These are phyloP conservation scores for Cladobotryum mycophilum DNA, from an alignment of 2,329 filamentous ascomycete species.

Conservation along the genomic window DNA sequence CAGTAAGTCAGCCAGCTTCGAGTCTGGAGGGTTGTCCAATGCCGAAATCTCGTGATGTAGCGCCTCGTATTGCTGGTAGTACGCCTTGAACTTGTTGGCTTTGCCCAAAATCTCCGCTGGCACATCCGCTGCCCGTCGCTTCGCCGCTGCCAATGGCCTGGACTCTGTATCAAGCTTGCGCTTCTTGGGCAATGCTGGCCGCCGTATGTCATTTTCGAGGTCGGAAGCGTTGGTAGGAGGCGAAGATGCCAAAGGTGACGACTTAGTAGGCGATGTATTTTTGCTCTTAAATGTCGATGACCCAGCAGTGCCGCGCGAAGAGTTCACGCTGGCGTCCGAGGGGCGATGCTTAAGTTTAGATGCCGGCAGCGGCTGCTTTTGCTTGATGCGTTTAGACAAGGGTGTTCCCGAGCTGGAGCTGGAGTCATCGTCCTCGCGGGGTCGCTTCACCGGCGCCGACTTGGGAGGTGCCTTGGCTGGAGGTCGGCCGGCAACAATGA, in stretches of 20 bases:
- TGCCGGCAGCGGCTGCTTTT: constrained; percentile 34
- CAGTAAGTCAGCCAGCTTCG: constrained; percentile 44
- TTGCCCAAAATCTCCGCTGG: constrained; percentile 42
- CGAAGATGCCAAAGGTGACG: constrained; percentile 59
- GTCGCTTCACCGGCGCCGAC: constrained; percentile 41
- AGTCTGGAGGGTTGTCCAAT: constrained; percentile 43
- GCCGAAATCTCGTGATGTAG: constrained; percentile 50
- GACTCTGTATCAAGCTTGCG: constrained; percentile 31
- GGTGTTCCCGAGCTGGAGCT: constrained; percentile 56
- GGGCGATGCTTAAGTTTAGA: constrained; percentile 37
- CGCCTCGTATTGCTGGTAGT: constrained; percentile 50
- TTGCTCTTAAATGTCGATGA: constrained; percentile 43
- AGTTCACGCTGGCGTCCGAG: constrained; percentile 42
- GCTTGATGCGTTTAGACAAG: constrained; percentile 52
- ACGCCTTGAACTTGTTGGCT: constrained; percentile 49
- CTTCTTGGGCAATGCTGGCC: constrained; percentile 37
- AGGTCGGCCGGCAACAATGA: constrained; percentile 28
- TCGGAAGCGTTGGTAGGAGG: constrained; percentile 61
- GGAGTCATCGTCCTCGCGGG: constrained; percentile 47
- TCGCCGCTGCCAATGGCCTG: constrained; percentile 23
- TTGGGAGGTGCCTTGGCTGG: constrained; percentile 27
- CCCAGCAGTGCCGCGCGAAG: constrained; percentile 31
- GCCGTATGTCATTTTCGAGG: constrained; percentile 40
- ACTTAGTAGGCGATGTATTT: constrained; percentile 54
- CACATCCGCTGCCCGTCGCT: constrained; percentile 24